Base-by-base conservation (phyloP, 257 asterid species). In the Thymus quinquecostatus region DNA sequence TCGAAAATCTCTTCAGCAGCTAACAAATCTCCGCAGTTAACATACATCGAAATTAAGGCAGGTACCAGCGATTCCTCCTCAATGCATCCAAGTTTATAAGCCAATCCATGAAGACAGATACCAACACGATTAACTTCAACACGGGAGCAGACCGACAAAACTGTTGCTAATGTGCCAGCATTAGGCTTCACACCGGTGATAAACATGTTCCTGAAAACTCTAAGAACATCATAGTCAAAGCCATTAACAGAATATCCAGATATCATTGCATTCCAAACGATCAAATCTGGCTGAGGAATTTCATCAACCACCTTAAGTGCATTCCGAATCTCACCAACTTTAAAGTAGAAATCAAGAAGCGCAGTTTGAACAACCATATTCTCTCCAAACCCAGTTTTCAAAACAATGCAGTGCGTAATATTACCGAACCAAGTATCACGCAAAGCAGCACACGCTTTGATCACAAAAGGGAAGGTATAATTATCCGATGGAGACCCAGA, bases 211-310 rank as follows among this genome's bases (percentile, higher is more conserved):
- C 51, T 66, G 48, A 85, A 79, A 71, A 69, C 73, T 50, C 67
- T 56, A 58, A 87, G 75, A 30, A 44, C 89, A 32, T 82, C 77
- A 43, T 5, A 40, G 76, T 82, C 73, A 47, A 79, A 73, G 54
- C 89, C 91, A 77, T 79, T 85, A 59, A 76, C 65, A 38, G 87
- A 80, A 78, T 80, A 87, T 6, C 96, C 96, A 47, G 91, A 82
- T 53, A 89, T 79, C 81, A 89, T 75, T 10, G 96, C 85, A 53
- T 87, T 89, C 92, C 86, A 82, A 70, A 88, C 78, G 68, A 89
- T 82, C 63, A 76, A 63, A 69, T 87, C 96, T 51, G 71, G 88
- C 56, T 82, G 77, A 75, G 86, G 8, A 45, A 89, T 87, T 89
- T 74, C 82, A 69, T 85, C 89, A 44, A 83, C 10, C 88, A 89